phyloP scores from a whole-genome alignment of 192 early-diverging fungal genomes.

The Gonapodya prolifera region DNA sequence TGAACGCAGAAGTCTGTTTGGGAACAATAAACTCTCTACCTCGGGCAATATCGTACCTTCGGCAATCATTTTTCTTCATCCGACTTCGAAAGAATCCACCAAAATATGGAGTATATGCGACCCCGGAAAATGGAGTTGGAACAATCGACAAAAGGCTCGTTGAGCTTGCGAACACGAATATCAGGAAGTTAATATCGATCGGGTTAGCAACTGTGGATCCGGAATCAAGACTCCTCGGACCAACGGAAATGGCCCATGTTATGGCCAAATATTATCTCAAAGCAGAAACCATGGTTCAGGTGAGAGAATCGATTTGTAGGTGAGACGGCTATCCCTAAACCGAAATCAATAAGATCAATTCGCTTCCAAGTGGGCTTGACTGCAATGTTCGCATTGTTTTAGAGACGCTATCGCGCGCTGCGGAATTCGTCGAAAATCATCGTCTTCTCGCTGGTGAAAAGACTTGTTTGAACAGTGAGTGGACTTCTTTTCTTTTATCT shows the following conservation, averaged over 20 bases:
- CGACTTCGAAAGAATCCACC: neutral
- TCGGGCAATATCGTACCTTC: neutral
- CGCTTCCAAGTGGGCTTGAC: neutral
- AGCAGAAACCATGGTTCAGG: neutral
- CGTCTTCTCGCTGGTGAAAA: neutral
- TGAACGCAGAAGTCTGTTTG: neutral
- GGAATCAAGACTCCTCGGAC: neutral
- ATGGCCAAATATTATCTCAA: conserved; percentile 1
- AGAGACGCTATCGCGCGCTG: neutral
- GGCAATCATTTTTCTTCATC: neutral
- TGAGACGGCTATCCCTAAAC: too few relatives aligned
- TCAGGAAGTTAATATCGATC: neutral
- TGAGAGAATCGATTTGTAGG: too few relatives aligned
- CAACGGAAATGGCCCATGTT: neutral
- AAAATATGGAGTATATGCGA: neutral
- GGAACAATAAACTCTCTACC: neutral
- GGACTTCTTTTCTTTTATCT: too few relatives aligned
- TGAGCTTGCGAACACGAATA: neutral
- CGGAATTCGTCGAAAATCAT: neutral
- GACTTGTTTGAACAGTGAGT: neutral
- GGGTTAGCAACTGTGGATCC: neutral
- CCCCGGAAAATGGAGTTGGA: neutral
- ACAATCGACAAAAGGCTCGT: neutral
- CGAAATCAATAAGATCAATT: neutral
- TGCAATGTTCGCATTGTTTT: neutral